Evolutionary conservation across 1,284 basidiomycete genomes (phyloP).

Genomic region (Coriolopsis trogii): DNA sequence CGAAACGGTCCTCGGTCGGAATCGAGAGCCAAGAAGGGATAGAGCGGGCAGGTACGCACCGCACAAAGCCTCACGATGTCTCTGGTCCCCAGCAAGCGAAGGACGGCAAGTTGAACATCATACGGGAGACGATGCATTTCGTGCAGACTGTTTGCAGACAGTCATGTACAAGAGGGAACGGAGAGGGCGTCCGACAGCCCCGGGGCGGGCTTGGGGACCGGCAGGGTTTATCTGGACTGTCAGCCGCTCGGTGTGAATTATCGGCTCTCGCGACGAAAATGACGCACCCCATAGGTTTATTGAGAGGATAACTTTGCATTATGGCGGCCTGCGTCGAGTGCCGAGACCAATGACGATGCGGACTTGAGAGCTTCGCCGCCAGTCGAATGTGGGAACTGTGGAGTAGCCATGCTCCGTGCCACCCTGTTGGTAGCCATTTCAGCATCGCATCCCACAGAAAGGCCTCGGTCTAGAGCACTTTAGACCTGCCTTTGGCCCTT

Average conservation of each 20-base stretch:
- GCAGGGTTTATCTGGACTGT: constrained; percentile 21
- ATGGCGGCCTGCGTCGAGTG: constrained; percentile 9
- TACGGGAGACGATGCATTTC: constrained; percentile 20
- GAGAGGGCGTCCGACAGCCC: constrained; percentile 6
- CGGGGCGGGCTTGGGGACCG: neutral
- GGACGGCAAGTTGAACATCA: constrained; percentile 16
- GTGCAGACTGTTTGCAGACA: too few species aligned
- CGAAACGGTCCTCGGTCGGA: neutral
- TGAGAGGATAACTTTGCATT: constrained; percentile 5
- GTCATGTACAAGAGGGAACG: constrained; percentile 4
- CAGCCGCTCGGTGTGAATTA: constrained; percentile 13
- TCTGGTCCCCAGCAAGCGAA: constrained; percentile 10
- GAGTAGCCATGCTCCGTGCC: constrained; percentile 16
- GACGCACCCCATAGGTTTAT: constrained; percentile 9
- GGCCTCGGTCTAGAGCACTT: constrained; percentile 11
- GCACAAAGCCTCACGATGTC: constrained; percentile 20
- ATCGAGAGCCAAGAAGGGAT: neutral
- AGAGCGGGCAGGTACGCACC: constrained; percentile 8
- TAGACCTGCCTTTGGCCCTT: neutral
- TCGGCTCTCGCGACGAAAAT: constrained; percentile 11
- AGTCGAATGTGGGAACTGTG: constrained; percentile 22
- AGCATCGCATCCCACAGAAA: constrained; percentile 1
- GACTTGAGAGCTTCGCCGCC: constrained; percentile 7
- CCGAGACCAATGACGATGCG: constrained; percentile 23
- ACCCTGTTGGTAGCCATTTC: constrained; percentile 9